Base-by-base conservation (phyloP, 202 grass and related monocot species). In the Elaeis oleifera region DNA sequence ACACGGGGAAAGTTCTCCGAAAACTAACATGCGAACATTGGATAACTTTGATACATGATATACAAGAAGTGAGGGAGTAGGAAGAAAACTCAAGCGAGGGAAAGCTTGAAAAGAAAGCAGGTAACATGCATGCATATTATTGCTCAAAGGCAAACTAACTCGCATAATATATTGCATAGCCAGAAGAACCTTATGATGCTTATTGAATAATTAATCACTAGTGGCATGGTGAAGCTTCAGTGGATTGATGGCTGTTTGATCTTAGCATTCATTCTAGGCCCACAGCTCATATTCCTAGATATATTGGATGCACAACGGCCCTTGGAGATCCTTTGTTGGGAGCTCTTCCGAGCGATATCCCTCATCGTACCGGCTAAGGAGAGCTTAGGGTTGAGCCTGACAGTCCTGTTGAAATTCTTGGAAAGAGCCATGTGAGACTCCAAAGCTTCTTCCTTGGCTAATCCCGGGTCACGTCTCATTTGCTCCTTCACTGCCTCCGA, bases 361-460 rank as follows among this genome's bases (percentile, higher is more conserved):
- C 78, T 84, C 88, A 97, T 97, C 71, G 94, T 77, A 76, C 77
- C 79, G n/a, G 88, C 94, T 20, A 97, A 71, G 51, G 85, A 92
- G 1, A 92, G 85, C 73, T 97, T 97, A 70, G 94, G 94, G 73
- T 97, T 97, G 77, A 92, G 74, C 49, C 84, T 84, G 6, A 84
- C 74, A 64, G 88, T 97, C 67, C 68, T 79, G 77, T 92, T 97
- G 82, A 89, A 97, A 8, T 87, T 82, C 76, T 79, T 69, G 79
- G 84, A 92, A 23, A 92, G 71, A 16, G 75, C 72, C 25, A 70
- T 78, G 72, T 86, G 88, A 1, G 74, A 73, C 18, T 83, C 77
- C 25, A 97, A 65, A 21, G 94, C 94, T 56, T 56, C 56, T 19
- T 23, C 79, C n/a, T 79, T 69, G 55, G 79, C 27, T 51, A 78